phyloP scores from a whole-genome alignment of 805 yeast genomes.

The Ogataea ramenticola region DNA sequence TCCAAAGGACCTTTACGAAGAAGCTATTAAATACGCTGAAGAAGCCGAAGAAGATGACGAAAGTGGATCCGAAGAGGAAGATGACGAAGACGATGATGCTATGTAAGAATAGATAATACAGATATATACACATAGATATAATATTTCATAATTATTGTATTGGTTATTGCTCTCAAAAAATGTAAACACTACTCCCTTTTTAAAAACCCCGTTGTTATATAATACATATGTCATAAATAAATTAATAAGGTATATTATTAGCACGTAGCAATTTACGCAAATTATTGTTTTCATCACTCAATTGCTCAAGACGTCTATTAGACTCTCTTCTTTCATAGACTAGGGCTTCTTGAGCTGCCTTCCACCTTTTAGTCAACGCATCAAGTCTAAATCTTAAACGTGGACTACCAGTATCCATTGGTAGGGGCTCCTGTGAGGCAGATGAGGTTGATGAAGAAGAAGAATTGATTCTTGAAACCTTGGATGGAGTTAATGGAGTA shows the following conservation, averaged over 20 bases:
- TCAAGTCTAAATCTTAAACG: conserved; percentile 37
- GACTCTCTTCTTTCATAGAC: conserved; percentile 55
- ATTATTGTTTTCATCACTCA: conserved; percentile 48
- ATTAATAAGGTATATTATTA: neutral
- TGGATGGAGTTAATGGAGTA: neutral
- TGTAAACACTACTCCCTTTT: no score
- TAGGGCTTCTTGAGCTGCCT: conserved; percentile 64
- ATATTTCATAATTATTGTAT: no score
- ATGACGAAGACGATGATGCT: conserved; percentile 21
- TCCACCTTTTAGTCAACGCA: conserved; percentile 59
- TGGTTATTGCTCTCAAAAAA: no score
- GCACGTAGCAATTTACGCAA: conserved; percentile 17
- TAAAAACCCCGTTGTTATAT: no score
- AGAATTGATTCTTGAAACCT: neutral
- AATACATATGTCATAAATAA: no score
- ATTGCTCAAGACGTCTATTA: conserved; percentile 38
- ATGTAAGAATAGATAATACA: conserved; percentile 25
- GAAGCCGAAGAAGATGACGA: conserved; percentile 72
- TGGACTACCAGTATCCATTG: neutral
- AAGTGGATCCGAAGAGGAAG: conserved; percentile 35
- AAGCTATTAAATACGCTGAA: conserved; percentile 79
- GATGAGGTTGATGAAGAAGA: neutral
- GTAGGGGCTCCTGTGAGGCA: no score
- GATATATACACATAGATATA: no score
- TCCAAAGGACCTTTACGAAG: conserved; percentile 71